Conservation (phyloP, 2,329 filamentous ascomycete genomes). For the Claviceps arundinis region DNA sequence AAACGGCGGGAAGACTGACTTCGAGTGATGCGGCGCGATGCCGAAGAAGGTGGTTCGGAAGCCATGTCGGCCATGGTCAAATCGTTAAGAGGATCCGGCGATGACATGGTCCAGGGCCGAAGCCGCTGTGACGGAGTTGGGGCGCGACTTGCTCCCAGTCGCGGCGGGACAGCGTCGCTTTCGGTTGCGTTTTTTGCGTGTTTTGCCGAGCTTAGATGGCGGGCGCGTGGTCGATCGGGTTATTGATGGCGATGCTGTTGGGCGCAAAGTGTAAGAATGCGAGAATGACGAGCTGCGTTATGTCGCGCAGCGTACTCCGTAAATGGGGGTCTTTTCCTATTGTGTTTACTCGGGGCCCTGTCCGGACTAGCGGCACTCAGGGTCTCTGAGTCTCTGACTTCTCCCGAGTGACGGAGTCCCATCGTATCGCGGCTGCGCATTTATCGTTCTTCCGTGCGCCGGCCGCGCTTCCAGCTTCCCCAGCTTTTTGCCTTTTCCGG, state of each 20-base stretch:
- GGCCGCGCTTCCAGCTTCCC: not conserved
- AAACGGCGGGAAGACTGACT: constrained; percentile 28
- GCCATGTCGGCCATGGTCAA: constrained; percentile 18
- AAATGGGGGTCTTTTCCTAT: not conserved
- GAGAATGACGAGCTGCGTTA: not conserved
- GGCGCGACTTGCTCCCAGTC: constrained; percentile 12
- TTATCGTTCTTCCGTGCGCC: constrained; percentile 7
- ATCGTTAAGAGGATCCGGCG: constrained; percentile 37
- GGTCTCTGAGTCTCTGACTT: not conserved
- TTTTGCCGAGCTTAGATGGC: not conserved
- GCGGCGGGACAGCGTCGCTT: not conserved
- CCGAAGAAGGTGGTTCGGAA: constrained; percentile 22
- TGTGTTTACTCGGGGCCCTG: constrained; percentile 18
- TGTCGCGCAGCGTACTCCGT: constrained; percentile 2
- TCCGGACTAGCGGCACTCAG: constrained; percentile 11
- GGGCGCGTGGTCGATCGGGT: not conserved
- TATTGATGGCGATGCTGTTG: not conserved
- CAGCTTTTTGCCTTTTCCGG: not conserved
- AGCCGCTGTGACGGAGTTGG: constrained; percentile 9
- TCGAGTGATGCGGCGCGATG: constrained; percentile 29
- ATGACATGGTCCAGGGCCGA: constrained; percentile 28
- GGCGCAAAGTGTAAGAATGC: not conserved
- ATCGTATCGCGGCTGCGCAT: not conserved
- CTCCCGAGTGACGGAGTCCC: too few relatives aligned
- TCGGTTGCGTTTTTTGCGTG: constrained; percentile 4